Evolutionary conservation across 2,329 filamentous ascomycete genomes (phyloP).

Genomic region (Arthrocladium fulminans): DNA sequence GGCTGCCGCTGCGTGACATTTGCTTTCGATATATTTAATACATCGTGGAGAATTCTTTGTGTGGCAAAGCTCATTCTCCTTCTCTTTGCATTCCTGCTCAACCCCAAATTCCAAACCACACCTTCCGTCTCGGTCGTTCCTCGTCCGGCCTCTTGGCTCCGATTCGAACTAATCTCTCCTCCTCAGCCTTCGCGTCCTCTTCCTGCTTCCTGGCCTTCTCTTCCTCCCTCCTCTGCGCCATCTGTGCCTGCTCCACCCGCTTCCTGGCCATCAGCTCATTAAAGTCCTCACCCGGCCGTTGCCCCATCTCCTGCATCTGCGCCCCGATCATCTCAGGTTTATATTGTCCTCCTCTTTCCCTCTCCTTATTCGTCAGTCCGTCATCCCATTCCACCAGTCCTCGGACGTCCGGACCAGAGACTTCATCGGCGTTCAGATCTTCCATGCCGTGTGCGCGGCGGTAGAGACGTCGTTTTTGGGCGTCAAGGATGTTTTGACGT

Average conservation of each 20-base stretch:
- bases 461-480: constrained; percentile 76
- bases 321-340: constrained; percentile 15
- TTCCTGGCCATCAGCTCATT: constrained; percentile 13
- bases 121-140: constrained; percentile 17
- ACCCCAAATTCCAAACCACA: constrained; percentile 22
- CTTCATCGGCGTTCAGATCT: constrained; percentile 33
- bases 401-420: constrained; percentile 25
- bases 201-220: constrained; percentile 20
- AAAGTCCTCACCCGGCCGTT: constrained; percentile 11
- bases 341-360: constrained; percentile 25
- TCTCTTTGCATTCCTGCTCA: not conserved
- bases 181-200: not conserved
- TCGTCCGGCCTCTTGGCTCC: constrained; percentile 11
- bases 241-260: constrained; percentile 8
- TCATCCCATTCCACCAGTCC: constrained; percentile 27
- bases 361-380: constrained; percentile 31
- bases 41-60: too few species aligned
- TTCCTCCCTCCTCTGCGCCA: constrained; percentile 11
- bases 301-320: constrained; percentile 27
- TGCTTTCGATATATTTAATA: too few species aligned
- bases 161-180: constrained; percentile 7
- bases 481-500: constrained; percentile 68
- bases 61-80: too few species aligned
- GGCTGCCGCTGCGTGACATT: too few species aligned
- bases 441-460: constrained; percentile 78